Evolutionary conservation across 306 rosid species (phyloP).

Genomic region (Inga oerstediana): DNA sequence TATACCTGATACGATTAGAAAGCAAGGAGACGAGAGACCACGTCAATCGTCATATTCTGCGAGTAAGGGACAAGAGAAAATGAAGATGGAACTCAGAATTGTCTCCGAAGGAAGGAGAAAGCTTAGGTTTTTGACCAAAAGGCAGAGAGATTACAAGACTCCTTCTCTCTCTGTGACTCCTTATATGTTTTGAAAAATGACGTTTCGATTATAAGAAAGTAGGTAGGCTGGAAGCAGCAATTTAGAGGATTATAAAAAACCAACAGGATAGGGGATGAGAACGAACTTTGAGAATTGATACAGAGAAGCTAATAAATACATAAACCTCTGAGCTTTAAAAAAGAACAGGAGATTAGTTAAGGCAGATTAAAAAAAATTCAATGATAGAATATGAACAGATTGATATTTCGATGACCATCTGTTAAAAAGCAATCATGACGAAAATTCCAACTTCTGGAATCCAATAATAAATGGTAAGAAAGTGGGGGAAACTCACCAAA

Average conservation of each 20-base stretch:
- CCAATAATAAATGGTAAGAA: constrained; percentile 19
- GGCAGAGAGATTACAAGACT: constrained; percentile 34
- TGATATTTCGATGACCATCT: constrained; percentile 1
- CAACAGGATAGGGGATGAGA: constrained; percentile 6
- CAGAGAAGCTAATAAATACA: constrained; percentile 19
- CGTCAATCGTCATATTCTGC: constrained; percentile 25
- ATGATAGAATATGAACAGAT: constrained; percentile 31
- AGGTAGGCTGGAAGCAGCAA: constrained; percentile 49
- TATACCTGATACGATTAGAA: constrained; percentile 46
- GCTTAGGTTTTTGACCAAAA: constrained; percentile 38
- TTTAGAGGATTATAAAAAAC: constrained; percentile 22
- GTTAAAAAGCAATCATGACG: background rate
- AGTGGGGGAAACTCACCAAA: constrained; percentile 38
- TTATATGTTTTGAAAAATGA: constrained; percentile 22
- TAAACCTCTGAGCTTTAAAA: background rate
- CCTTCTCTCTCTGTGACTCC: constrained; percentile 32
- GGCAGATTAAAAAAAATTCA: constrained; percentile 15
- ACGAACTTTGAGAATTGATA: constrained; percentile 23
- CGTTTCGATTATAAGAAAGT: constrained; percentile 28
- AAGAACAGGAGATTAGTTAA: constrained; percentile 1
- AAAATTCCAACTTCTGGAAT: constrained; percentile 43
- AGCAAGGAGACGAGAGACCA: constrained; percentile 24
- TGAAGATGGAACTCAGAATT: constrained; percentile 39
- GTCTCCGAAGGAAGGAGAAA: constrained; percentile 32
- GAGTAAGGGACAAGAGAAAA: constrained; percentile 34